Evolutionary conservation across 331 rosid genomes (phyloP), one percentile per base, ranked within the genome.

Genomic region (Cydonia oblonga): DNA sequence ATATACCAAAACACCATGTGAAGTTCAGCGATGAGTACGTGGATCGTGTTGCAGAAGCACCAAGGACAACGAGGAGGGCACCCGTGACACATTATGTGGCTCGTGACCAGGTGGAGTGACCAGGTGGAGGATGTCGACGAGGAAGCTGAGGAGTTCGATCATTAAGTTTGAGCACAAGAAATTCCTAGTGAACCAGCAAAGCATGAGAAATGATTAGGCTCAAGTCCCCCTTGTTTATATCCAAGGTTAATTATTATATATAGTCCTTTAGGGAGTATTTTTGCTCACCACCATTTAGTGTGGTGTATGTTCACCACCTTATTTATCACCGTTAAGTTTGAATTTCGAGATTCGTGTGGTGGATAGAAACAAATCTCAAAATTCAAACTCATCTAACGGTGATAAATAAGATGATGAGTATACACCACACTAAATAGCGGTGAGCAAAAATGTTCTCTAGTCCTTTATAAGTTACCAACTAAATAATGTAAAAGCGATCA

Each of bases 71-170:
- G 32, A 25, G 64, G 61, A 4, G 4, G 25, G 26, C 61, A 15
- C 54, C 1, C 54, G 20, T 18, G 54, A 49, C 54, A 7, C 54
- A 59, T 16, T 59, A 61, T 42, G 56, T 25, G 28, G 71, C 9
- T 71, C 29, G 14, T 20, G 18, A 19, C 2, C 54, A 16, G 20
- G 20, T 0, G 4, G 53, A 72, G 68, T 20, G 18, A 19, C 2
- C 54, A 16, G 20, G 20, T 0, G 4, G 53, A 72, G 68, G 40
- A 62, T 53, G 63, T 83, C 24, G 67, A 83, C 66, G 49, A 52
- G 30, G 87, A 72, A 79, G 84, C 87, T 35, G 82, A 9, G 2
- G 75, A 77, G 24, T 83, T 83, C n/a, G n/a, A n/a, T n/a, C 28
- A 76, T 83, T 44, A 65, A 64, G 28, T 5, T 13, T 1, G 79